Evolutionary conservation across 75 land plant genomes (phyloP), one percentile per base, ranked within the genome.

Genomic region (Sequoiadendron giganteum): DNA sequence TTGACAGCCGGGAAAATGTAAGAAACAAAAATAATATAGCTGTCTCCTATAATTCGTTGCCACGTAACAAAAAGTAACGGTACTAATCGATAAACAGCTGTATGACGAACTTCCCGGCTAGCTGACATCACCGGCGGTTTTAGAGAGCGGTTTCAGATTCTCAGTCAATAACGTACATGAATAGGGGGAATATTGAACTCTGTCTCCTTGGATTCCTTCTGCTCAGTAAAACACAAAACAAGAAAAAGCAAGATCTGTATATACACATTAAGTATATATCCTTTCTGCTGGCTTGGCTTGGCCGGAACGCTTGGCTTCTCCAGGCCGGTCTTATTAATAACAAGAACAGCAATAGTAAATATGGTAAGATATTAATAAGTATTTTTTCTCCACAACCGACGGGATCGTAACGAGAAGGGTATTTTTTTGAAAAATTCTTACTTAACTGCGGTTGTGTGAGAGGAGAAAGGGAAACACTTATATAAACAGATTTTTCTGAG

Each of bases 231-330:
- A 52, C 55, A 52, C 13, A 52, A 52, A 52, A 13, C 15, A 34
- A 28, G 1, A 25, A 68, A 68, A 3, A 32, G 16, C 38, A 34
- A 34, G 38, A 75, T 10, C 77, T 25, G 77, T 34, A 75, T 34
- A 34, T 75, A 75, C 77, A 30, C 77, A 75, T 75, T 75, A 3
- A 34, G 77, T 34, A 34, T 30, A 75, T 10, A 14, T 14, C 77
- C 16, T 75, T 10, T 39, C 34, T 82, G 84, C 84, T 82, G 49
- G 28, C 84, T 45, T 82, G 49, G 84, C 52, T 82, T 47, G 54
- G 54, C 54, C 48, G 84, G 84, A 82, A 82, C 84, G 84, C 84
- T 82, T 47, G 38, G 77, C 15, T 75, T 10, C 34, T 10, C 38
- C 54, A 47, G 84, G 15, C 6, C 49, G 48, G 48, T 8, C 10